Evolutionary conservation across 192 early-diverging fungal species (phyloP).

Genomic region (Dissophora globulifera): DNA sequence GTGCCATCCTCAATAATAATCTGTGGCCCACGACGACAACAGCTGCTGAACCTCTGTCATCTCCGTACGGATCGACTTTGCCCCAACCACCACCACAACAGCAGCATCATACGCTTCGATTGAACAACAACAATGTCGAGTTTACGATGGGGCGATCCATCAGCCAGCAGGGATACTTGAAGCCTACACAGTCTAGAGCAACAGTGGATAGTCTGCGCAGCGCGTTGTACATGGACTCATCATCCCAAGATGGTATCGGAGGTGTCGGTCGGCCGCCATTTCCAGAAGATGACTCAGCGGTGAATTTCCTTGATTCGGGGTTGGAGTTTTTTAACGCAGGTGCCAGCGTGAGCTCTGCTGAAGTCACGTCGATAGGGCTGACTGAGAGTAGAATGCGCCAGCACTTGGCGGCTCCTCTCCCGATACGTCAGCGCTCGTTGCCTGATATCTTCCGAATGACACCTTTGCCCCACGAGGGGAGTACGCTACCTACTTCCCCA

Average conservation of each 20-base stretch:
- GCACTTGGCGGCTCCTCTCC: slow-evolving; percentile 54
- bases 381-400: slow-evolving; percentile 18
- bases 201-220: slow-evolving; percentile 7
- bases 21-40: slow-evolving; percentile 34
- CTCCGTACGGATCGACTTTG: slow-evolving; percentile 27
- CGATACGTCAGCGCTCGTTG: slow-evolving; percentile 54
- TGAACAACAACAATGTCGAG: slow-evolving; percentile 36
- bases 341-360: too few species aligned
- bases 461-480: slow-evolving; percentile 19
- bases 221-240: background rate
- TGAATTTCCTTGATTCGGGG: too few species aligned
- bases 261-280: slow-evolving; percentile 19
- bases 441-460: slow-evolving; percentile 54
- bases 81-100: too few species aligned
- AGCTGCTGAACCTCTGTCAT: slow-evolving; percentile 42
- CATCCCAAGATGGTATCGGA: background rate
- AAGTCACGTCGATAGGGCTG: background rate
- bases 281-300: slow-evolving; percentile 17
- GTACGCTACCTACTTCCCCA: slow-evolving; percentile 31
- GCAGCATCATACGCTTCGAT: slow-evolving; percentile 12
- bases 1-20: slow-evolving; percentile 42
- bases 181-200: background rate
- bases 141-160: slow-evolving; percentile 27
- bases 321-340: too few species aligned
- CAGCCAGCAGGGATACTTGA: slow-evolving; percentile 28